phyloP scores from a whole-genome alignment of 768 basidiomycete species.

The Auriscalpium vulgare region DNA sequence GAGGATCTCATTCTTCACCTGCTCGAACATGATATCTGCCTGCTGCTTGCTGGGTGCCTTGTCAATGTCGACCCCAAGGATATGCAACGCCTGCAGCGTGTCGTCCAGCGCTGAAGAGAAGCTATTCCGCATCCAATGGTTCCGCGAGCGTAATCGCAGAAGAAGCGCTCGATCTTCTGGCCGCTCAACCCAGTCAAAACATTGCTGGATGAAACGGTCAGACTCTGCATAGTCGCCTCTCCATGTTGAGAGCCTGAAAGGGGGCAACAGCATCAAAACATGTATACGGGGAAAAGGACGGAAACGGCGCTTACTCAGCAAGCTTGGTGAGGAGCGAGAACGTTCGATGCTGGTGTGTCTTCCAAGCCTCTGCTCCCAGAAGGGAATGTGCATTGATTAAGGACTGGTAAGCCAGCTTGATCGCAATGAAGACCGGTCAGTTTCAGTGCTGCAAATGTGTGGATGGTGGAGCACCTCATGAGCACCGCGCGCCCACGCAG shows the following conservation, averaged over 20 bases:
- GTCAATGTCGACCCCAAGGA: constrained; percentile 56
- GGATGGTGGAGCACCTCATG: constrained; percentile 45
- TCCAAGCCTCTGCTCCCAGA: constrained; percentile 48
- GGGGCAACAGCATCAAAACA: neutral
- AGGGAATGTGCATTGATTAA: constrained; percentile 53
- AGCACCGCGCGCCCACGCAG: constrained; percentile 64
- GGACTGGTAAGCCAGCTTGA: constrained; percentile 53
- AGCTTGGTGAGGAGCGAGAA: constrained; percentile 48
- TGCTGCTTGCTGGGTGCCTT: constrained; percentile 42
- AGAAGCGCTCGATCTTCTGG: constrained; percentile 50
- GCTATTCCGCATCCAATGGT: constrained; percentile 53
- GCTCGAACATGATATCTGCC: constrained; percentile 59
- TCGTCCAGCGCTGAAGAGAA: constrained; percentile 49
- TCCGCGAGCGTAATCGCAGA: constrained; percentile 52
- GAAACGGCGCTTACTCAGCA: constrained; percentile 44
- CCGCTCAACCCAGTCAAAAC: constrained; percentile 37
- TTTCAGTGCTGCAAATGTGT: neutral
- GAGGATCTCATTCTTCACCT: constrained; percentile 63
- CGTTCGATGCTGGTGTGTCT: constrained; percentile 36
- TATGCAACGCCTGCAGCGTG: constrained; percentile 49
- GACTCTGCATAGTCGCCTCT: constrained; percentile 52
- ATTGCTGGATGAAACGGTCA: constrained; percentile 46
- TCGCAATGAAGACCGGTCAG: neutral
- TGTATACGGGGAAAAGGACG: neutral
- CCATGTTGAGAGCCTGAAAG: constrained; percentile 51